Base-by-base conservation (phyloP, 164 flowering plant genomes). In the Taxillus chinensis region DNA sequence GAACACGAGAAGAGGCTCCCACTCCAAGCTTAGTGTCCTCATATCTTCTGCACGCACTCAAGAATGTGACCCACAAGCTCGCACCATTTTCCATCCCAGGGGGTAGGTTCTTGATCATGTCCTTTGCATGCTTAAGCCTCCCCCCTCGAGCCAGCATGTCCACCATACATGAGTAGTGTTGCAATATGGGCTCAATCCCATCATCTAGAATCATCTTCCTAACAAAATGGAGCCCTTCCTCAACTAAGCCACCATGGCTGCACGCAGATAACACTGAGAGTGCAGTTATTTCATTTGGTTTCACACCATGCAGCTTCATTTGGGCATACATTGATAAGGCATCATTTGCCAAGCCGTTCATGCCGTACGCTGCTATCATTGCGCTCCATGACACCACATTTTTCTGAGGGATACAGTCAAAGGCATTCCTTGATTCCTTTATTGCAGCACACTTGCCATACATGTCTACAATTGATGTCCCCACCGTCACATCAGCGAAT, bases 101-200 rank as follows among this genome's bases (percentile, higher is more conserved):
- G 14, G 86, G 86, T 71, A 92, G 71, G 37, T 58, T 68, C 63
- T 78, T 61, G 11, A 87, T 81, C 61, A 90, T 27, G 1, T 82
- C 78, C 68, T 76, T 57, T 46, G 90, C 95, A 46, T 10, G 48
- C 1, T 85, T 69, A 3, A 87, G 74, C 66, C 72, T 62, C 43
- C 96, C 96, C 2, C 90, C 86, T 39, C 95, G 77, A 46, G 80
- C 72, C 48, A 90, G 65, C 92, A 92, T 78, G 77, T 90, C 96
- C 7, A 90, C 89, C 58, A 87, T 42, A 79, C 95, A 92, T 0
- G 96, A 81, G 69, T 84, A 92, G 61, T 92, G 98, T 67, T 83
- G 87, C 46, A 65, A 50, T 37, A 65, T 64, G 17, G 82, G 82
- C 55, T 78, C 68, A 39, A 78, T 43, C 0, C 66, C 77, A 62